Conservation (phyloP, 257 asterid species). For the Solanum pennellii region DNA sequence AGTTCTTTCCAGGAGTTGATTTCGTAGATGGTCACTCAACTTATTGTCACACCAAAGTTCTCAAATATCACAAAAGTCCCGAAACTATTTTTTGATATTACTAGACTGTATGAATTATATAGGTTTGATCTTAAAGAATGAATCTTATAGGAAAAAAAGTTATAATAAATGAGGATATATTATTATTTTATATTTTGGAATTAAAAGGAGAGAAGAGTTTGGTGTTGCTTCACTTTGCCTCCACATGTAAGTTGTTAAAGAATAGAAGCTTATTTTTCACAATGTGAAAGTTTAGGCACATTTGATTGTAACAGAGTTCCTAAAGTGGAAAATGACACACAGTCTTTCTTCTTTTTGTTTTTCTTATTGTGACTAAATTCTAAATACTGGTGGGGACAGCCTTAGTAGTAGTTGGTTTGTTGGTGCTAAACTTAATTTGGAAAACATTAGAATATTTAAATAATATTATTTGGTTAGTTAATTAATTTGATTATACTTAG, state of each 20-base stretch:
- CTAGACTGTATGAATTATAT: background rate
- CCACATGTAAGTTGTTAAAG: slow-evolving; percentile 33
- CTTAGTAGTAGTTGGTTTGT: background rate
- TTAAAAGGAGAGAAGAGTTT: slow-evolving; percentile 3
- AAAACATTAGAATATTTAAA: background rate
- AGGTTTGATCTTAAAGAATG: slow-evolving; percentile 38
- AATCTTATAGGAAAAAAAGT: background rate
- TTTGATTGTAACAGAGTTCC: slow-evolving; percentile 39
- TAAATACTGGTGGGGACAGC: background rate
- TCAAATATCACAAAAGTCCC: background rate
- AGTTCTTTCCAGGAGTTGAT: background rate
- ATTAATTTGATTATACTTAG: background rate
- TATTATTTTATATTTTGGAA: background rate
- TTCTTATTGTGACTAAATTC: background rate
- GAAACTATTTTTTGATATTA: background rate
- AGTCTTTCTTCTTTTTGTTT: background rate
- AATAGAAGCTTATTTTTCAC: background rate
- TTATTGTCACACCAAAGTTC: background rate
- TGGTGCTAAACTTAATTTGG: background rate
- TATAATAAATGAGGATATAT: background rate
- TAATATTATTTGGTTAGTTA: background rate
- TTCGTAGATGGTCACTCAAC: background rate
- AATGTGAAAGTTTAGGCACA: slow-evolving; percentile 6
- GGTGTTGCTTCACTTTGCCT: slow-evolving; percentile 75
- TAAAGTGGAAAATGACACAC: slow-evolving; percentile 45